Percentiles rank a stretch among this genome's conserved stretches.
These are phyloP conservation scores for Aspergillus sp. DNA, from an alignment of 2,329 filamentous ascomycete genomes.

Conservation along the genomic window DNA sequence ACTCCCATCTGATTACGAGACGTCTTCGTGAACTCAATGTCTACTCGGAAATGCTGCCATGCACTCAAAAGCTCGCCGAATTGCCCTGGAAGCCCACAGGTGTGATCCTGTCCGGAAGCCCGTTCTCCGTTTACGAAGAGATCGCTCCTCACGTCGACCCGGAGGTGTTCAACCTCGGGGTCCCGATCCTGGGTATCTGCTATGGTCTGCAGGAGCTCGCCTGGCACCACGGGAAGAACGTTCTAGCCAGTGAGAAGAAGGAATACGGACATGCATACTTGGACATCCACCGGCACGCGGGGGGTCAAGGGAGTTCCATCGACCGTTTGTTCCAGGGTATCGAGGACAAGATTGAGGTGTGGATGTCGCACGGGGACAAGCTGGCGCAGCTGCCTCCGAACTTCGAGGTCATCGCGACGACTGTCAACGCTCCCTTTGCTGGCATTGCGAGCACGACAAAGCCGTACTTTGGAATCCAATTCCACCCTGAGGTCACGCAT, in stretches of 20 bases:
- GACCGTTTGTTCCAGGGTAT: constrained; percentile 72
- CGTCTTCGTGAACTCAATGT: constrained; percentile 70
- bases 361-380: constrained; percentile 89
- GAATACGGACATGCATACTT: constrained; percentile 67
- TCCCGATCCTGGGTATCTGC: constrained; percentile 56
- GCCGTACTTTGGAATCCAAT: constrained; percentile 73
- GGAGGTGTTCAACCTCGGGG: constrained; percentile 65
- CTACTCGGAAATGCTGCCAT: constrained; percentile 82
- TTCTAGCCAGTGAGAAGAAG: constrained; percentile 57
- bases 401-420: constrained; percentile 67
- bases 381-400: constrained; percentile 62
- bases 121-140: constrained; percentile 72
- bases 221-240: constrained; percentile 59
- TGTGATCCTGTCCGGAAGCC: constrained; percentile 47
- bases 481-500: constrained; percentile 72
- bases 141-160: constrained; percentile 73
- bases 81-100: constrained; percentile 74
- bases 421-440: constrained; percentile 68
- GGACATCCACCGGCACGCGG: constrained; percentile 48
- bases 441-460: constrained; percentile 53
- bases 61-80: constrained; percentile 70
- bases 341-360: constrained; percentile 62
- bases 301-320: constrained; percentile 47
- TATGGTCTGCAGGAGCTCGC: constrained; percentile 64
- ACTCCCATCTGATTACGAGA: constrained; percentile 65